A percentile compares a stretch with the other conserved stretches of the same genome.
Conservation (phyloP, 495 filamentous ascomycete species). For the Trichocladium antarcticum region DNA sequence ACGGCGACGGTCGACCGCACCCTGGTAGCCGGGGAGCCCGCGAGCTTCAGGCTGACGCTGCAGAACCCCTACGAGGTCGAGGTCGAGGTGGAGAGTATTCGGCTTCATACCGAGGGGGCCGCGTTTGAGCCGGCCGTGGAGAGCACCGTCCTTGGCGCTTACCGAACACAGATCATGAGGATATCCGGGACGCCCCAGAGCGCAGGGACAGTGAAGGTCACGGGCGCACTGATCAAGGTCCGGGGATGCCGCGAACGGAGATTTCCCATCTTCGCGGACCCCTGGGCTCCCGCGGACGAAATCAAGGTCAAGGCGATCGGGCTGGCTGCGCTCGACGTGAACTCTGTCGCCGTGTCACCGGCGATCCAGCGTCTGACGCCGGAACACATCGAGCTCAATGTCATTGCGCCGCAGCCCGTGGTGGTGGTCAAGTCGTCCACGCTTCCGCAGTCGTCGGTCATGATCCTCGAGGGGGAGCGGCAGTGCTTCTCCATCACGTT, state of each 20-base stretch:
- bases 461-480: conserved; percentile 82
- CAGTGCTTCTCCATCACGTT: conserved; percentile 68
- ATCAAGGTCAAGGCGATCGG: conserved; percentile 66
- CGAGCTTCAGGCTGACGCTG: conserved; percentile 65
- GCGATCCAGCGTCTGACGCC: conserved; percentile 31
- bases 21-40: conserved; percentile 64
- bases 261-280: conserved; percentile 70
- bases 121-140: conserved; percentile 55
- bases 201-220: conserved; percentile 59
- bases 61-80: conserved; percentile 95
- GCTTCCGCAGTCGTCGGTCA: conserved; percentile 73
- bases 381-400: conserved; percentile 48
- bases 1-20: conserved; percentile 47
- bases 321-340: conserved; percentile 45
- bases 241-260: conserved; percentile 66
- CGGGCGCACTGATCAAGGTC: conserved; percentile 68
- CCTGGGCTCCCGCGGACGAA: conserved; percentile 62
- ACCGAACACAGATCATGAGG: conserved; percentile 66
- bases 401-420: conserved; percentile 67
- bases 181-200: conserved; percentile 56
- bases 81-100: conserved; percentile 70
- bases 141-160: conserved; percentile 60
- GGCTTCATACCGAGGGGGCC: conserved; percentile 59
- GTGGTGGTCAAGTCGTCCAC: conserved; percentile 64
- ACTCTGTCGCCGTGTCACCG: conserved; percentile 23